phyloP scores from a whole-genome alignment of 208 protist species.

The Novymonas esmeraldas region DNA sequence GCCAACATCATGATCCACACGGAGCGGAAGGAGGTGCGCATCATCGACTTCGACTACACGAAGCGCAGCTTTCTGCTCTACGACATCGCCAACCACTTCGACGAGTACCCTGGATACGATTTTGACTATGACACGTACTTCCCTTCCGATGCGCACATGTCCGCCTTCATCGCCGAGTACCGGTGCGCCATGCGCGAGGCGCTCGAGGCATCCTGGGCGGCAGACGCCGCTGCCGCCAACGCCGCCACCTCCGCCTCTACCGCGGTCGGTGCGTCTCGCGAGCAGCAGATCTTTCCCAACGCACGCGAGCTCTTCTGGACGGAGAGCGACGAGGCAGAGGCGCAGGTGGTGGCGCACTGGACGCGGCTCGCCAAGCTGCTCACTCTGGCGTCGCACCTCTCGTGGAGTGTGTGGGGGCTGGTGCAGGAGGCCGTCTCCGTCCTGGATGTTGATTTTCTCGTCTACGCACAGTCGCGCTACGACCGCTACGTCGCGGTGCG shows the following conservation, averaged over 20 bases:
- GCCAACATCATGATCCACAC: slow-evolving; percentile 90
- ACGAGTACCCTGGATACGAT: slow-evolving; percentile 91
- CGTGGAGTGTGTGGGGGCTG: slow-evolving; percentile 87
- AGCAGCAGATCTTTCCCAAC: slow-evolving; percentile 48
- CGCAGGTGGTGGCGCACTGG: slow-evolving; percentile 37
- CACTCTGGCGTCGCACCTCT: slow-evolving; percentile 81
- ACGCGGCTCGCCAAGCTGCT: slow-evolving; percentile 72
- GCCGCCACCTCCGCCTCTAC: too few species aligned
- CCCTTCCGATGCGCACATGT: slow-evolving; percentile 75
- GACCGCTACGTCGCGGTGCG: slow-evolving; percentile 72
- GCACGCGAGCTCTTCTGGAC: slow-evolving; percentile 59
- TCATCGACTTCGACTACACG: slow-evolving; percentile 95
- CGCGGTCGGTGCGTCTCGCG: slow-evolving; percentile 2
- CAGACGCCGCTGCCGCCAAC: background rate
- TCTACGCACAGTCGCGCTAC: slow-evolving; percentile 73
- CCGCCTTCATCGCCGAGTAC: slow-evolving; percentile 75
- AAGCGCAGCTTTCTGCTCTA: slow-evolving; percentile 87
- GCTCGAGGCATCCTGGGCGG: slow-evolving; percentile 31
- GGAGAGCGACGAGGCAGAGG: slow-evolving; percentile 35
- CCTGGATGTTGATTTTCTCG: slow-evolving; percentile 88
- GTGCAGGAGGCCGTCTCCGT: slow-evolving; percentile 89
- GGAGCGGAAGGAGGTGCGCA: slow-evolving; percentile 48
- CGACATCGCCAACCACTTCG: slow-evolving; percentile 94
- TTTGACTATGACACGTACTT: slow-evolving; percentile 87
- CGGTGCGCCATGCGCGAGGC: slow-evolving; percentile 63